These are phyloP conservation scores for Blastobotrys peoriensis DNA, from an alignment of 805 yeast species.

Conservation along the genomic window DNA sequence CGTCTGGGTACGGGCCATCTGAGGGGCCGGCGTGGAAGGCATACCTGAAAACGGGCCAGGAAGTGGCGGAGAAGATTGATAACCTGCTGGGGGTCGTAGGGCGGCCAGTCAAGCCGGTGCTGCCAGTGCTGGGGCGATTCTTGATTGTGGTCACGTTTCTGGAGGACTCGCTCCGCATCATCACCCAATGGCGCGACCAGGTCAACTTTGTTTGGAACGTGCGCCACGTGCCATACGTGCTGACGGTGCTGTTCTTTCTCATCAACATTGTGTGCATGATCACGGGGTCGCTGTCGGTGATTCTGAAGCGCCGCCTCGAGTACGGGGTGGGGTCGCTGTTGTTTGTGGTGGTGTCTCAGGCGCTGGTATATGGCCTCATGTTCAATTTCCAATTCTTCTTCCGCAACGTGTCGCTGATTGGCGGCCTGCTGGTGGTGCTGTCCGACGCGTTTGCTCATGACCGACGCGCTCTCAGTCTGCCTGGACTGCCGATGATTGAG, in stretches of 20 bases:
- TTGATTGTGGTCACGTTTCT: constrained; percentile 89
- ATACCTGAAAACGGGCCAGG: constrained; percentile 14
- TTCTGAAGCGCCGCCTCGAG: constrained; percentile 60
- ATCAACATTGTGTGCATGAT: constrained; percentile 65
- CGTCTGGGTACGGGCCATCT: too few species aligned
- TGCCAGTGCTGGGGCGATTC: constrained; percentile 83
- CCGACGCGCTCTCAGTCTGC: constrained; percentile 58
- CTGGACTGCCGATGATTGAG: constrained; percentile 67
- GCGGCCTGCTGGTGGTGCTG: constrained; percentile 83
- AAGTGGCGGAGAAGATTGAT: constrained; percentile 26
- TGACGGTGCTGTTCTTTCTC: constrained; percentile 67
- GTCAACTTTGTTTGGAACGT: constrained; percentile 74
- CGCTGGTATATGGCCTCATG: constrained; percentile 79
- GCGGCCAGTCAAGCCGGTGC: constrained; percentile 36
- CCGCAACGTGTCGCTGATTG: constrained; percentile 84
- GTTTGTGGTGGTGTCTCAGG: constrained; percentile 73
- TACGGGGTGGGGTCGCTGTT: constrained; percentile 66
- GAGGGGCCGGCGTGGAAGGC: constrained; percentile 3
- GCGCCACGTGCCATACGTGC: constrained; percentile 70
- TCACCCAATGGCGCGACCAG: constrained; percentile 88
- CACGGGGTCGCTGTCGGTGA: constrained; percentile 62
- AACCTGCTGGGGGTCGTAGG: constrained; percentile 28
- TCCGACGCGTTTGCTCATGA: constrained; percentile 80
- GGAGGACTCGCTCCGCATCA: constrained; percentile 81
- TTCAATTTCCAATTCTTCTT: constrained; percentile 75